These are phyloP conservation scores for Suillus brevipes DNA, from an alignment of 768 basidiomycete genomes.

Conservation along the genomic window DNA sequence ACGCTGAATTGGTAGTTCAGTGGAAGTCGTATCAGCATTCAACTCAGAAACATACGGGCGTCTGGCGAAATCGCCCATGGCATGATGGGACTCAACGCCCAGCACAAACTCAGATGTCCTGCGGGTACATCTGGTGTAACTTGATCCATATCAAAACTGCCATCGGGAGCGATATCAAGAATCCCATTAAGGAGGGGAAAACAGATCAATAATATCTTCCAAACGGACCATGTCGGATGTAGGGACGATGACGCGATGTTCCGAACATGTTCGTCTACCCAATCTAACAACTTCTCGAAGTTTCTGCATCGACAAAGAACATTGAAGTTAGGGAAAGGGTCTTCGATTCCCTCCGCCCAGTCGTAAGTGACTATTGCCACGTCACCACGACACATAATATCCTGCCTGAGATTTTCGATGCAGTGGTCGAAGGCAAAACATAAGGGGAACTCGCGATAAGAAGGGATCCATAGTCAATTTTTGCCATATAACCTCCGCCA, in stretches of 20 bases:
- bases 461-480: background rate
- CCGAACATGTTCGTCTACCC: background rate
- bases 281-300: background rate
- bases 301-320: background rate
- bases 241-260: background rate
- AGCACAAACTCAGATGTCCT: background rate
- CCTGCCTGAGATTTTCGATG: constrained; percentile 11
- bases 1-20: too few relatives aligned
- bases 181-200: background rate
- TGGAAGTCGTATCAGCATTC: constrained; percentile 8
- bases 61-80: background rate
- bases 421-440: constrained; percentile 7
- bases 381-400: constrained; percentile 13
- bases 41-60: background rate
- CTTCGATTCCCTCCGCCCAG: constrained; percentile 4
- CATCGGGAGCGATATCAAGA: background rate
- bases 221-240: background rate
- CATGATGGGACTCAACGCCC: background rate
- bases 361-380: constrained; percentile 11
- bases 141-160: background rate
- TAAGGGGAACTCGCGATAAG: background rate
- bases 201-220: background rate
- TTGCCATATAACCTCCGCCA: constrained; percentile 13
- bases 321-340: background rate
- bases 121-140: background rate